Evolutionary conservation across 192 early-diverging fungal genomes (phyloP), one percentile per base, ranked within the genome.

Genomic region (Gryganskiella cystojenkinii): DNA sequence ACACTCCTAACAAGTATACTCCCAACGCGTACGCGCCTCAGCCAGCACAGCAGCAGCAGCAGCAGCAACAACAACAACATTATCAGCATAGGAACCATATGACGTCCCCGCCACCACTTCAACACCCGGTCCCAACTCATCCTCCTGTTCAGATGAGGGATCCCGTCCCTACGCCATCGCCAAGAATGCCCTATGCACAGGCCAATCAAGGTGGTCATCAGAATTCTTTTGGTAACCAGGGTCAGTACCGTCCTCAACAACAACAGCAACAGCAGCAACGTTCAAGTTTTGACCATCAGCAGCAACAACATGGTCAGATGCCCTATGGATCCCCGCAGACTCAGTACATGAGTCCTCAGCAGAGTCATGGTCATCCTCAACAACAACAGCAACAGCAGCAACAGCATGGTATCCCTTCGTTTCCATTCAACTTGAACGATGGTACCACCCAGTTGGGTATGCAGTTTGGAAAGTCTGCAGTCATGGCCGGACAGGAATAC

Each of bases 391-490:
- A 24, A 27, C 80, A 74, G n/a, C 69, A 74, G 25, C 71, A 54
- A 22, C 67, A 62, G 19, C 59, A 57, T 37, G 63, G 60, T 10
- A 79, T 81, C 25, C 68, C 84, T 37, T 83, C 84, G 33, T 82
- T 76, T 35, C 83, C 84, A 15, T 84, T 87, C 47, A 80, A 76
- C 13, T 69, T 88, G 31, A 87, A 88, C 66, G 92, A 93, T 66
- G 90, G 89, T 34, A 89, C 94, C 8, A 85, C 93, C 14, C 96
- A 99, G 74, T 81, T 99, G 65, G 96, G 97, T 0, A 95, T 99
- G 92, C 94, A 99, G 71, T 91, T 99, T 74, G 97, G 94, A 19
- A 86, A 88, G 35, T 87, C 81, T 49, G 95, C 96, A 5, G 87
- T 98, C 67, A 85, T 86, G 58, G 90, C 94, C 40, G 94, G 92